Evolutionary conservation across 306 rosid species (phyloP), one percentile per base, ranked within the genome.

Genomic region (Ochetophila trinervis): DNA sequence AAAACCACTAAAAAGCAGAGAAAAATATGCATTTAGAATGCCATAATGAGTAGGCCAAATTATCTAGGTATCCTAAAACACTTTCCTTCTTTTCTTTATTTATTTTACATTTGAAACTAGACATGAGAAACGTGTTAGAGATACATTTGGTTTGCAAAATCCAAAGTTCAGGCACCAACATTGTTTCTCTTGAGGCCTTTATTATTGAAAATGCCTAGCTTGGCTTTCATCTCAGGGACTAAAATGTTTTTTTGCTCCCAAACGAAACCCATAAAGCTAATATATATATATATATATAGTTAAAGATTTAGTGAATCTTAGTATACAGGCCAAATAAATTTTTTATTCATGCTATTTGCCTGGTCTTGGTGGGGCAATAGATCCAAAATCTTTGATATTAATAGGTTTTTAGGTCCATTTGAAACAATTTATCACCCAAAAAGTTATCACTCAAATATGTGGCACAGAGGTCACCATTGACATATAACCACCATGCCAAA

Each of bases 1-100:
- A 81, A 78, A 86, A 14, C 82, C 87, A 54, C 98, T 92, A 76
- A 77, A 79, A 72, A 66, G 76, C 53, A 69, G 55, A 60, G 67
- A 57, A 52, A 32, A 55, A 74, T 18, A 54, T 12, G 12, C 65
- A 53, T 36, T 61, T 62, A 73, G 69, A 80, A 74, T 49, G 71
- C 69, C 65, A 78, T 72, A 59, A n/a, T n/a, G n/a, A n/a, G n/a
- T n/a, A n/a, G n/a, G n/a, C n/a, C n/a, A n/a, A n/a, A n/a, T n/a
- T n/a, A n/a, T n/a, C n/a, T n/a, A n/a, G n/a, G n/a, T n/a, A n/a
- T n/a, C n/a, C n/a, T n/a, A n/a, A n/a, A n/a, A n/a, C n/a, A n/a
- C n/a, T n/a, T n/a, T n/a, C n/a, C n/a, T n/a, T n/a, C n/a, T n/a
- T n/a, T n/a, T n/a, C n/a, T n/a, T n/a, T n/a, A n/a, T n/a, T n/a